Evolutionary conservation across 2,329 filamentous ascomycete genomes (phyloP).

Genomic region (Aspergillus sclerotialis): DNA sequence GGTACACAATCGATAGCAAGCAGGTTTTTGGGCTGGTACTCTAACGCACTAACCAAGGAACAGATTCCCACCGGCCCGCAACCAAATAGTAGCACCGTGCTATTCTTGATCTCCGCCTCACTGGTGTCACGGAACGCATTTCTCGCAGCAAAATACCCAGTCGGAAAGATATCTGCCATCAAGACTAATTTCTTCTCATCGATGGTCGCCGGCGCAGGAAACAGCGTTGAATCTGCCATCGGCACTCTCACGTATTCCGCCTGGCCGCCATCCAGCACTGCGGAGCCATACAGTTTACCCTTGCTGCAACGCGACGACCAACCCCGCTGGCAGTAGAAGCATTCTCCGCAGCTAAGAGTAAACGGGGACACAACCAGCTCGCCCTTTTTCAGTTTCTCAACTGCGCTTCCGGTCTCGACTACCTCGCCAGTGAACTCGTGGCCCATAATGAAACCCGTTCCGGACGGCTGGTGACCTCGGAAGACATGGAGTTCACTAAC

Average conservation of each 20-base stretch:
- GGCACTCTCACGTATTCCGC: conserved; percentile 77
- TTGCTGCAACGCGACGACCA: conserved; percentile 69
- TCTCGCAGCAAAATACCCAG: conserved; percentile 67
- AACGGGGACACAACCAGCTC: conserved; percentile 78
- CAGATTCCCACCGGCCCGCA: conserved; percentile 80
- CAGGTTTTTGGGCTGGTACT: conserved; percentile 63
- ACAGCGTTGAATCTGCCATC: conserved; percentile 67
- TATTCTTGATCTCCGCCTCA: conserved; percentile 34
- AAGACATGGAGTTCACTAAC: conserved; percentile 70
- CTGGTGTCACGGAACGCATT: conserved; percentile 62
- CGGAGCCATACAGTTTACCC: conserved; percentile 62
- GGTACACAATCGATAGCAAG: conserved; percentile 73
- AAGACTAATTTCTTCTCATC: conserved; percentile 68
- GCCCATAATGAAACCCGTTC: conserved; percentile 56
- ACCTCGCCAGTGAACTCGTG: conserved; percentile 82
- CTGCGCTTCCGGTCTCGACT: conserved; percentile 51
- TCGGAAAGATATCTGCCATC: conserved; percentile 89
- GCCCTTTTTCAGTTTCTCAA: conserved; percentile 58
- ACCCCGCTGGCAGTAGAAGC: conserved; percentile 73
- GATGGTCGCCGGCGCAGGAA: conserved; percentile 62
- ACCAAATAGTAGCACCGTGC: conserved; percentile 62
- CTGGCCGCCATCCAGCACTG: conserved; percentile 65
- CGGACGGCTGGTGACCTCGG: conserved; percentile 68
- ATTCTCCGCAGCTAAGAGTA: conserved; percentile 66
- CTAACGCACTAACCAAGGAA: conserved; percentile 66